Percentiles rank a stretch among this genome's conserved stretches.
These are phyloP conservation scores for Hordeum pubiflorum DNA, from an alignment of 202 grass and related monocot genomes.

Conservation along the genomic window DNA sequence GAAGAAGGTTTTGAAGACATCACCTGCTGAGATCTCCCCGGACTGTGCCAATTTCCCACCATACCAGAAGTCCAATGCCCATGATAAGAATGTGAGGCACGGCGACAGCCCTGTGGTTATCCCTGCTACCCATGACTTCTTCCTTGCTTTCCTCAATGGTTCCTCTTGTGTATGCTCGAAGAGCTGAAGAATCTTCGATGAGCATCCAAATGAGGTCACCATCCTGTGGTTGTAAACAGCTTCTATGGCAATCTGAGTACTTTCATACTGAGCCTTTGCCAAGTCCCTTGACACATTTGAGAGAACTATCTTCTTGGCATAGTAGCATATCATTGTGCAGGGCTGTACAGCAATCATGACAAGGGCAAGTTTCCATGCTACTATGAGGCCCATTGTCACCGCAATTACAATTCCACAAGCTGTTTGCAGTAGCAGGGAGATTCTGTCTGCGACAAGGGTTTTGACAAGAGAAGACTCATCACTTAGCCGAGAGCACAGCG, in stretches of 20 bases:
- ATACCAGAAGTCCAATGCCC: conserved; percentile 99
- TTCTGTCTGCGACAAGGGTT: conserved; percentile 88
- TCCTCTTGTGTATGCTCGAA: conserved; percentile 79
- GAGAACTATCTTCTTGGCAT: conserved; percentile 85
- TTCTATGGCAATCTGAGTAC: conserved; percentile 97
- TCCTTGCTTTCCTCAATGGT: conserved; percentile 74
- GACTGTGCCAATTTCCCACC: conserved; percentile 81
- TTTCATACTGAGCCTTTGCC: conserved; percentile 83
- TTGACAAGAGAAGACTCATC: conserved; percentile 87
- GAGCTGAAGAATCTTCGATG: conserved; percentile 68
- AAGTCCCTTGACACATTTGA: conserved; percentile 79
- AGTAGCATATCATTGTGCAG: conserved; percentile 80
- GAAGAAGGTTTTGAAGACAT: conserved; percentile 99
- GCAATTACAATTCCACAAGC: conserved; percentile 77
- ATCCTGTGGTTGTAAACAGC: conserved; percentile 94
- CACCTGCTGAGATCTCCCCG: conserved; percentile 76
- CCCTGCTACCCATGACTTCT: conserved; percentile 91
- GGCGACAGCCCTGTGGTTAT: conserved; percentile 82
- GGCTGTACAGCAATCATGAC: conserved; percentile 99
- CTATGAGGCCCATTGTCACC: conserved; percentile 74
- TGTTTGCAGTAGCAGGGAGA: conserved; percentile 92
- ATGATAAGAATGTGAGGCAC: conserved; percentile 84
- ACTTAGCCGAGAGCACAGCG: conserved; percentile 77
- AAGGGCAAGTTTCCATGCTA: conserved; percentile 96
- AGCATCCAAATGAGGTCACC: conserved; percentile 93